Evolutionary conservation across 352 stramenopile genomes (phyloP).

Genomic region (Phytophthora macrochlamydospora): DNA sequence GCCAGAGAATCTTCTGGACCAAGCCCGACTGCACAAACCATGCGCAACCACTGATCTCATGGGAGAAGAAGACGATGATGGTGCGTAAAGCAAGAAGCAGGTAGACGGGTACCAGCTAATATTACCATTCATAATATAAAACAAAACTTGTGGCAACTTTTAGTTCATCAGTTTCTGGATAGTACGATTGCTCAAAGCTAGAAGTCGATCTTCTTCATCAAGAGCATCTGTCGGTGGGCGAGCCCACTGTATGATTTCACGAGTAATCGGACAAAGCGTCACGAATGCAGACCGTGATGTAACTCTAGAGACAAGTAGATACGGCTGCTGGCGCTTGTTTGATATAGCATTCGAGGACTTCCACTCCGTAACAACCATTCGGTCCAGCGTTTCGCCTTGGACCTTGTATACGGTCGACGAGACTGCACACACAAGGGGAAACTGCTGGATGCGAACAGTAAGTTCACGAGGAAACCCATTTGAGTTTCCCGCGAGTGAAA

Average conservation of each 20-base stretch:
- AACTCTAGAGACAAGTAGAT: constrained; percentile 13
- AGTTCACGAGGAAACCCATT: background rate
- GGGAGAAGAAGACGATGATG: too few relatives aligned
- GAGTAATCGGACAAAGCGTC: constrained; percentile 1
- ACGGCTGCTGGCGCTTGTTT: constrained; percentile 16
- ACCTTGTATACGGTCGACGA: constrained; percentile 17
- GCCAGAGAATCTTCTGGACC: too few relatives aligned
- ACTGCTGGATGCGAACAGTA: constrained; percentile 12
- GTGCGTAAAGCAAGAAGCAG: too few relatives aligned
- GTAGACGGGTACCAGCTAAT: too few relatives aligned
- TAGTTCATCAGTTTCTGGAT: background rate
- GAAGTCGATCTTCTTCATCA: constrained; percentile 5
- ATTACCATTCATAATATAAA: too few relatives aligned
- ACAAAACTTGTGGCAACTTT: background rate
- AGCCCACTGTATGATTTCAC: constrained; percentile 6
- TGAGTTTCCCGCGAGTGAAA: background rate
- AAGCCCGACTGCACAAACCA: too few relatives aligned
- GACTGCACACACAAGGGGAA: constrained; percentile 18
- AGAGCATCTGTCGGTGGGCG: background rate
- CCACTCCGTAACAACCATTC: constrained; percentile 14
- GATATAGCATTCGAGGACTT: background rate
- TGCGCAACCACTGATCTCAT: too few relatives aligned
- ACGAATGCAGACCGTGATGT: constrained; percentile 1
- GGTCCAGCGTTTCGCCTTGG: constrained; percentile 13
- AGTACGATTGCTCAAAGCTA: background rate